A percentile compares a stretch with the other conserved stretches of the same genome.
Evolutionary conservation across 805 yeast species (phyloP).

Genomic region (Wickerhamiella domercqiae): DNA sequence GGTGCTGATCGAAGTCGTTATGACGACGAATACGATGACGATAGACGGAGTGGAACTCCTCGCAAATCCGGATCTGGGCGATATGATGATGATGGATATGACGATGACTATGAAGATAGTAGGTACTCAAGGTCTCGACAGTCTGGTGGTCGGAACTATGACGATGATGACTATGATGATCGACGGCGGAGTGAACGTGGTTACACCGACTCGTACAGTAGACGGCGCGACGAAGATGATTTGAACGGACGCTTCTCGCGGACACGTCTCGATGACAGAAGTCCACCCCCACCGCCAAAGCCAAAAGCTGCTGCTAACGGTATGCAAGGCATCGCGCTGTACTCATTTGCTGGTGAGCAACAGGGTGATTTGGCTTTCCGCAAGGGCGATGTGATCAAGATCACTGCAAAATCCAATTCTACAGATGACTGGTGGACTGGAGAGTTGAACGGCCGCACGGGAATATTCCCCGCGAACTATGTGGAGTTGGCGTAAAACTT

Average conservation of each 20-base stretch:
- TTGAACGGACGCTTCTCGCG: not conserved
- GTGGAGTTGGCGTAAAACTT: slow-evolving; percentile 51
- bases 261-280: slow-evolving; percentile 49
- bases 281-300: slow-evolving; percentile 7
- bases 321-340: slow-evolving; percentile 80
- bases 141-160: too few species aligned
- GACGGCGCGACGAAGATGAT: slow-evolving; percentile 2
- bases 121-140: not conserved
- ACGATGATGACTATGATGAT: slow-evolving; percentile 14
- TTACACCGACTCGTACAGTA: slow-evolving; percentile 12
- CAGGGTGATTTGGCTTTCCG: slow-evolving; percentile 83
- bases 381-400: slow-evolving; percentile 86
- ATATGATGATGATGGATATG: slow-evolving; percentile 18
- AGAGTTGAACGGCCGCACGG: slow-evolving; percentile 62
- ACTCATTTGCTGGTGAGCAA: slow-evolving; percentile 81
- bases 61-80: slow-evolving; percentile 6
- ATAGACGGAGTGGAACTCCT: not conserved
- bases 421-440: slow-evolving; percentile 99
- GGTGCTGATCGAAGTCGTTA: too few species aligned
- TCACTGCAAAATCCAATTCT: slow-evolving; percentile 72
- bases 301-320: slow-evolving; percentile 23
- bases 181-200: slow-evolving; percentile 6
- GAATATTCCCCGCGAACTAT: slow-evolving; percentile 95
- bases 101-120: slow-evolving; percentile 6
- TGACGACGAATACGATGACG: slow-evolving; percentile 9